These are phyloP conservation scores for Eleusine indica DNA, from an alignment of 176 grass and related monocot species.

Conservation along the genomic window DNA sequence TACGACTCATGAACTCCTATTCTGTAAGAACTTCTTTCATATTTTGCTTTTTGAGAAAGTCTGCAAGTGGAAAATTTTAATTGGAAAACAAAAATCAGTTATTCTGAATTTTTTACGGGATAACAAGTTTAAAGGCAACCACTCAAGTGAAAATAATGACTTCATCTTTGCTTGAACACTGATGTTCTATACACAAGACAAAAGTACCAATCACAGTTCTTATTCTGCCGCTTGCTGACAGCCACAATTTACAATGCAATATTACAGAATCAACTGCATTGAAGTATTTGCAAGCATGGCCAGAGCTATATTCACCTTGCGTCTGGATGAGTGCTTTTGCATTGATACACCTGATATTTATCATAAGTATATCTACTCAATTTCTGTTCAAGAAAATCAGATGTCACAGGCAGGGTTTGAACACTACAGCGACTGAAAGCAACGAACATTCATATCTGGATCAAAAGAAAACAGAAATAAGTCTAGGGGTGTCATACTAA, in stretches of 20 bases:
- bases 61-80: too few relatives aligned
- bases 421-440: slow-evolving; percentile 33
- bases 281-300: slow-evolving; percentile 62
- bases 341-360: slow-evolving; percentile 62
- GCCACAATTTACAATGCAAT: slow-evolving; percentile 6
- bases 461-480: slow-evolving; percentile 46
- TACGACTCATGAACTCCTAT: too few relatives aligned
- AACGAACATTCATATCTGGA: slow-evolving; percentile 29
- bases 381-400: slow-evolving; percentile 62
- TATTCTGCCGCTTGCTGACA: slow-evolving; percentile 24
- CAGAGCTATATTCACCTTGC: slow-evolving; percentile 59
- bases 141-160: too few relatives aligned
- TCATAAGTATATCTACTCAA: slow-evolving; percentile 44
- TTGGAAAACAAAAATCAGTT: too few relatives aligned
- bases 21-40: too few relatives aligned
- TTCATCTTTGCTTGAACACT: too few relatives aligned
- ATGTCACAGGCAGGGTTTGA: slow-evolving; percentile 46
- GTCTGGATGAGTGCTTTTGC: slow-evolving; percentile 65
- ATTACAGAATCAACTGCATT: slow-evolving; percentile 53
- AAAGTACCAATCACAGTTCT: too few relatives aligned
- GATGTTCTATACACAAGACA: too few relatives aligned
- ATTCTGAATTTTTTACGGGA: too few relatives aligned
- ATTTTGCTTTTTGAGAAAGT: too few relatives aligned
- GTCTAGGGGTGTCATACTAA: slow-evolving; percentile 57
- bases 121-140: too few relatives aligned